These are phyloP conservation scores for Phlyctochytrium arcticum DNA, from an alignment of 192 early-diverging fungal species.

Conservation along the genomic window DNA sequence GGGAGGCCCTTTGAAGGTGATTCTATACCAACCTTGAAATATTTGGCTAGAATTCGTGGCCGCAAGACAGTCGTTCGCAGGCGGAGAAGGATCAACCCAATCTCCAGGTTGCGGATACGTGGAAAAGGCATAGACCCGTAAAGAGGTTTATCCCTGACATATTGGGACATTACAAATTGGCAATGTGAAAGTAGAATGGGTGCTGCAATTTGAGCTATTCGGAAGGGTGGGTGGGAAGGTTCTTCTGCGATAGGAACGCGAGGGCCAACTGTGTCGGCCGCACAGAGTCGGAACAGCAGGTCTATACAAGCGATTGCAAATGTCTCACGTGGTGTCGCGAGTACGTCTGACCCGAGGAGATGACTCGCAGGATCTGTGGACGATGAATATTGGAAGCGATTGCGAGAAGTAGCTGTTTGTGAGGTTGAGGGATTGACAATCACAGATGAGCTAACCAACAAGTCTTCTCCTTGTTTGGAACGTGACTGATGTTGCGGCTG, in stretches of 20 bases:
- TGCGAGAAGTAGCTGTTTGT: too few relatives aligned
- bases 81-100: conserved; percentile 48
- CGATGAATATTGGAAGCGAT: background rate
- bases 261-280: conserved; percentile 38
- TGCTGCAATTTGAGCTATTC: conserved; percentile 59
- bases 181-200: conserved; percentile 64
- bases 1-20: conserved; percentile 8
- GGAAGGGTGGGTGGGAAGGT: conserved; percentile 39
- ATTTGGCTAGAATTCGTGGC: conserved; percentile 32
- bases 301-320: conserved; percentile 65
- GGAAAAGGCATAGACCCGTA: conserved; percentile 69
- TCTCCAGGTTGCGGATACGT: conserved; percentile 60
- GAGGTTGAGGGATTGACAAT: too few relatives aligned
- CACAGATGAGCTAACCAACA: too few relatives aligned
- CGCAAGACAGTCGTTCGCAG: conserved; percentile 47
- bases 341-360: conserved; percentile 38
- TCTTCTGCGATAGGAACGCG: conserved; percentile 20
- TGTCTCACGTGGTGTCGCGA: conserved; percentile 57
- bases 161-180: conserved; percentile 51
- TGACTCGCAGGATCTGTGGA: background rate
- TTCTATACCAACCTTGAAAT: conserved; percentile 36
- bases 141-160: conserved; percentile 60
- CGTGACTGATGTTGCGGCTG: too few relatives aligned
- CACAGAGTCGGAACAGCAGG: conserved; percentile 63
- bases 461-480: too few relatives aligned